These are phyloP conservation scores for Phytophthora crassamura DNA, from an alignment of 352 stramenopile genomes.

Conservation along the genomic window DNA sequence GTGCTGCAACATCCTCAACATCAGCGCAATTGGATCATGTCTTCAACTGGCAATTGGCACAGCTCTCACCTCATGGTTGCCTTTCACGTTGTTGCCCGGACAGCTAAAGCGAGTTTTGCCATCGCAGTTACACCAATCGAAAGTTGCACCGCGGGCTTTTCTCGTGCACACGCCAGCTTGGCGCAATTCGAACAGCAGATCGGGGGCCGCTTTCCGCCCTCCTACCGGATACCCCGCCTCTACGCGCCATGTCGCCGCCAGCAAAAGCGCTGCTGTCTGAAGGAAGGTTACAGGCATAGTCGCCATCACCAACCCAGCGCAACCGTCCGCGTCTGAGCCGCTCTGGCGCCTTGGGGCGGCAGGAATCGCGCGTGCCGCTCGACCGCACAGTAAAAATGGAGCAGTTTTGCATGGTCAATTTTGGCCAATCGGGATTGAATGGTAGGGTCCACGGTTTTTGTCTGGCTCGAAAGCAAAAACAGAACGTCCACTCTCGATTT, in stretches of 20 bases:
- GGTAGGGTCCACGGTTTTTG: slow-evolving; percentile 3
- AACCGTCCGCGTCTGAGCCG: too few species aligned
- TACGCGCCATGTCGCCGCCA: slow-evolving; percentile 1
- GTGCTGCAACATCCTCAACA: slow-evolving; percentile 17
- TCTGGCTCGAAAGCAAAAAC: slow-evolving; percentile 27
- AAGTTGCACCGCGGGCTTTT: slow-evolving; percentile 9
- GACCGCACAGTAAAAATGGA: slow-evolving; percentile 9
- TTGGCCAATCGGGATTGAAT: slow-evolving; percentile 13
- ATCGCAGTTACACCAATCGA: too few species aligned
- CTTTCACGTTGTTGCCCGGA: slow-evolving; percentile 1
- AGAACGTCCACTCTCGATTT: slow-evolving; percentile 25
- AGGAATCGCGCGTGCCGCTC: not conserved
- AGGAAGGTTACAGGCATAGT: not conserved
- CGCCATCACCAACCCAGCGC: too few species aligned
- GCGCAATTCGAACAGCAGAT: slow-evolving; percentile 34
- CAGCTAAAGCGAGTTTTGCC: slow-evolving; percentile 14
- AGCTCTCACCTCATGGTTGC: not conserved
- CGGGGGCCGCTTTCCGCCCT: slow-evolving; percentile 10
- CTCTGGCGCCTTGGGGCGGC: not conserved
- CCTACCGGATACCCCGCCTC: slow-evolving; percentile 3
- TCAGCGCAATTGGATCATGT: not conserved
- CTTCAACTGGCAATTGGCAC: slow-evolving; percentile 2
- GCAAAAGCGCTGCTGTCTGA: not conserved
- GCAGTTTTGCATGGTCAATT: not conserved
- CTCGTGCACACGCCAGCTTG: slow-evolving; percentile 19